Percentiles rank a stretch among this genome's conserved stretches.
phyloP scores from a whole-genome alignment of 768 basidiomycete species.

The Kwoniella dejecticola region DNA sequence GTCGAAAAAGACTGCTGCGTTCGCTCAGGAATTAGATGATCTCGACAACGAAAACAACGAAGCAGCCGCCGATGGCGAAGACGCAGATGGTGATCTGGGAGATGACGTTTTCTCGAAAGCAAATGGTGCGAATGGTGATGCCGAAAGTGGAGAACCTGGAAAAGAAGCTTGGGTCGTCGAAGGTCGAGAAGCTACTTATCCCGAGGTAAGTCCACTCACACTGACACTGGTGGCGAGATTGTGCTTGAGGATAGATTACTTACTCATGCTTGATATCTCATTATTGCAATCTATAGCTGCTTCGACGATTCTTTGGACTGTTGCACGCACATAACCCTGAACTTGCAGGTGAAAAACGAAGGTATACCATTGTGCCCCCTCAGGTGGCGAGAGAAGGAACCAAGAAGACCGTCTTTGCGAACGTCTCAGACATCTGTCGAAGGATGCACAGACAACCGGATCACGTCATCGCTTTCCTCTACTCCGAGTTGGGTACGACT shows the following conservation, averaged over 20 bases:
- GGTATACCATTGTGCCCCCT: conserved; percentile 93
- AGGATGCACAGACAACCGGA: conserved; percentile 97
- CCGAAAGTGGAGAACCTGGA: conserved; percentile 61
- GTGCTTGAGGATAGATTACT: too few species aligned
- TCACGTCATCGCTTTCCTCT: conserved; percentile 95
- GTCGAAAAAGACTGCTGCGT: conserved; percentile 79
- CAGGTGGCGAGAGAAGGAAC: conserved; percentile 93
- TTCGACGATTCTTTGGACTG: conserved; percentile 85
- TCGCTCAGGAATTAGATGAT: conserved; percentile 52
- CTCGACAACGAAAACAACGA: conserved; percentile 62
- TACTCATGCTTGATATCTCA: conserved; percentile 5
- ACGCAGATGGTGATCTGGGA: conserved; percentile 68
- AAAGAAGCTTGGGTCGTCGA: conserved; percentile 78
- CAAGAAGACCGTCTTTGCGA: conserved; percentile 96
- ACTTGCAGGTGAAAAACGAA: conserved; percentile 80
- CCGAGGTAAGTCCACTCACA: conserved; percentile 65
- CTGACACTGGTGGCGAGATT: not conserved
- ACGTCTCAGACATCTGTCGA: conserved; percentile 95
- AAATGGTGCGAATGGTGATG: conserved; percentile 54
- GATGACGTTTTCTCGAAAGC: conserved; percentile 75
- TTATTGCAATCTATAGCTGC: conserved; percentile 65
- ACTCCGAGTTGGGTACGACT: conserved; percentile 97
- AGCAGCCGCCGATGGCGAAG: conserved; percentile 53
- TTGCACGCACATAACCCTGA: conserved; percentile 93
- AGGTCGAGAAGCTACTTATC: conserved; percentile 95